These are phyloP conservation scores for Stephania cephalantha DNA, from an alignment of 164 flowering plant species.

Conservation along the genomic window DNA sequence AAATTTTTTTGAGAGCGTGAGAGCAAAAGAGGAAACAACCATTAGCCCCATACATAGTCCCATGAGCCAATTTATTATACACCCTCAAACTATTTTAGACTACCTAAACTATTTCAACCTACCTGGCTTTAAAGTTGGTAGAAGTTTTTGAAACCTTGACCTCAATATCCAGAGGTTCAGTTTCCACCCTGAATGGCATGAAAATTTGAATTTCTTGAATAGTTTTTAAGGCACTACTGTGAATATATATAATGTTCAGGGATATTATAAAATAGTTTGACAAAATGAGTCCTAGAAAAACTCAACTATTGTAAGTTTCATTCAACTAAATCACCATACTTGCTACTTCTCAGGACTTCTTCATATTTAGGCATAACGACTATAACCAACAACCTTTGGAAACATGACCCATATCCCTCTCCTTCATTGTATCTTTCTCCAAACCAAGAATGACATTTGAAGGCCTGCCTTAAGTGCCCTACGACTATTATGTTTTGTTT, in stretches of 20 bases:
- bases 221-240: background rate
- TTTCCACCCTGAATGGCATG: background rate
- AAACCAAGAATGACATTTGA: background rate
- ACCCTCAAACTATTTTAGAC: no score
- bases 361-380: background rate
- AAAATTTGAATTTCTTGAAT: background rate
- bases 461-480: background rate
- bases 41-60: no score
- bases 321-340: background rate
- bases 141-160: no score
- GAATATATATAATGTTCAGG: background rate
- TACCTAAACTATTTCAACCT: no score
- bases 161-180: no score
- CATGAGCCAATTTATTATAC: no score
- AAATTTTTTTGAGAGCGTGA: no score
- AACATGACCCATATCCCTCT: background rate
- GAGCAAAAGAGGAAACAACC: no score
- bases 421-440: background rate
- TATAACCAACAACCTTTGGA: no score
- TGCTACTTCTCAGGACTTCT: background rate
- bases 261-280: background rate
- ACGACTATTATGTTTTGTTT: background rate
- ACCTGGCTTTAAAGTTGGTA: no score
- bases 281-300: background rate
- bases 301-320: background rate